phyloP scores from a whole-genome alignment of 2,329 filamentous ascomycete species.

The Capronia americana region DNA sequence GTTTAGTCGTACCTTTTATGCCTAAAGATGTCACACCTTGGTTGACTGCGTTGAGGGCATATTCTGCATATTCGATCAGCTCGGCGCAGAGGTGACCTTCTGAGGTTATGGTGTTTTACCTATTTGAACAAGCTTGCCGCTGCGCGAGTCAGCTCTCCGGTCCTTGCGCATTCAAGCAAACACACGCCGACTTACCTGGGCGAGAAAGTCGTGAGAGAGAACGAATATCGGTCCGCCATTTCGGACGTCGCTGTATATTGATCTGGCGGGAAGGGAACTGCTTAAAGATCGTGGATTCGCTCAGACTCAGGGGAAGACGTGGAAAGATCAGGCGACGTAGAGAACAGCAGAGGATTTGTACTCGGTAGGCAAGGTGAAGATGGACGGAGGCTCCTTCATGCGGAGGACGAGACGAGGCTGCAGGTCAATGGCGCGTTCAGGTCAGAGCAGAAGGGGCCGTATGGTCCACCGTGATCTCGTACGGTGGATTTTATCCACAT shows the following conservation, averaged over 20 bases:
- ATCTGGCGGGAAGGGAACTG: not conserved
- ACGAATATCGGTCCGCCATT: constrained; percentile 99
- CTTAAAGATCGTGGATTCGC: not conserved
- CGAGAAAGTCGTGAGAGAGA: constrained; percentile 99
- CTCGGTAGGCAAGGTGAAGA: not conserved
- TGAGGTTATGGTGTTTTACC: constrained; percentile 59
- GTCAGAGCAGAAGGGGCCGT: not conserved
- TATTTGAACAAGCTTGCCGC: constrained; percentile 99
- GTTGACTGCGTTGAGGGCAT: constrained; percentile 98
- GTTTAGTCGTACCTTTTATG: constrained; percentile 82
- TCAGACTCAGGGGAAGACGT: not conserved
- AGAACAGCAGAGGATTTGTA: not conserved
- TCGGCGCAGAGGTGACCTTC: constrained; percentile 9
- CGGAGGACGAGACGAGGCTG: constrained; percentile 23
- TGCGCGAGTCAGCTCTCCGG: constrained; percentile 59
- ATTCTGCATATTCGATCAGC: constrained; percentile 68
- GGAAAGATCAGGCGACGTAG: not conserved
- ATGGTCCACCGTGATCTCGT: not conserved
- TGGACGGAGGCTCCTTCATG: constrained; percentile 1
- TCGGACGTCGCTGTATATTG: constrained; percentile 11
- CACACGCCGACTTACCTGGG: constrained; percentile 75
- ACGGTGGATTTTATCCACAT: not conserved
- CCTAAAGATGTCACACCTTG: constrained; percentile 97
- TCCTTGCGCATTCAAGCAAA: constrained; percentile 19
- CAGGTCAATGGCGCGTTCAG: constrained; percentile 27